These are phyloP conservation scores for Orbilia oligospora DNA, from an alignment of 2,329 filamentous ascomycete genomes.

Conservation along the genomic window DNA sequence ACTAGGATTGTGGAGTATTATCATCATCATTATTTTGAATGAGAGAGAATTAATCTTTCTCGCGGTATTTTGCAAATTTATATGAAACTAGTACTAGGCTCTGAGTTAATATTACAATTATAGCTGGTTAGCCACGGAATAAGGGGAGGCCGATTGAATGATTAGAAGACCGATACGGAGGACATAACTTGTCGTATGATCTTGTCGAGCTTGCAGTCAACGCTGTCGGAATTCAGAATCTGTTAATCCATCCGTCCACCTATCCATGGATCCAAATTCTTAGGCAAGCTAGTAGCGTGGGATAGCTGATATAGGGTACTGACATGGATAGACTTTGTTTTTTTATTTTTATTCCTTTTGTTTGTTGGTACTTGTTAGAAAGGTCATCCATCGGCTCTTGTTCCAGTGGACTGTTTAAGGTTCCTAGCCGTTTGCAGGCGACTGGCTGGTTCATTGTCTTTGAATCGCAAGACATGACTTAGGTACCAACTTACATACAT, in stretches of 20 bases:
- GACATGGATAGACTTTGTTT: no score
- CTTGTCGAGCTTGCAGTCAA: neutral
- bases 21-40: no score
- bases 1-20: no score
- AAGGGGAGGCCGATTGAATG: neutral
- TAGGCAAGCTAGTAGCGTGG: no score
- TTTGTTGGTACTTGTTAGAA: neutral
- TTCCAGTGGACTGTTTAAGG: neutral
- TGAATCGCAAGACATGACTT: conserved; percentile 24
- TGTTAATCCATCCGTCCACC: no score
- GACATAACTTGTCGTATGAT: neutral
- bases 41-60: no score
- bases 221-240: no score
- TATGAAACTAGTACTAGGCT: neutral
- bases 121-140: conserved; percentile 4
- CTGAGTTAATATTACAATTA: no score
- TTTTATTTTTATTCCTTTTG: no score
- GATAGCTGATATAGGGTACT: no score
- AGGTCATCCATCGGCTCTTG: conserved; percentile 6
- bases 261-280: no score
- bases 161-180: conserved; percentile 13
- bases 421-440: conserved; percentile 47
- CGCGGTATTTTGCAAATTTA: conserved; percentile 9
- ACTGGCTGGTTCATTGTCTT: conserved; percentile 31
- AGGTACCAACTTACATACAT: no score